These are phyloP conservation scores for Spinacia oleracea DNA, from an alignment of 179 eudicot species.

Conservation along the genomic window DNA sequence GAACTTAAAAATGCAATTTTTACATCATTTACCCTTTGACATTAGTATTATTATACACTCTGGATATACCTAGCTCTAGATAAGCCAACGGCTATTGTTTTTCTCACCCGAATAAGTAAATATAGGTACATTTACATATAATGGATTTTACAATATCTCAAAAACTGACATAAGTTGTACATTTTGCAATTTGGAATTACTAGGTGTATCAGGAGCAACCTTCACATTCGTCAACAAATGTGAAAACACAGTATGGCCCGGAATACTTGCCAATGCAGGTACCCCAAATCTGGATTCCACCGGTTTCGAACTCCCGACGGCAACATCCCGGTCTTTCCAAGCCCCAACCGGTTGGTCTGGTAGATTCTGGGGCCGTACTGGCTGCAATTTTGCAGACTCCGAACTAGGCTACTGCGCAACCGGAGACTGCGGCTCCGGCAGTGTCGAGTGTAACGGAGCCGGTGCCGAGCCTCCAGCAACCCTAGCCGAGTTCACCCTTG, in stretches of 20 bases:
- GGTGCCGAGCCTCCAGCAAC: conserved; percentile 62
- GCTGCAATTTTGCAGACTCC: conserved; percentile 42
- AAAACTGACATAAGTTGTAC: not conserved
- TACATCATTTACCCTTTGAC: not conserved
- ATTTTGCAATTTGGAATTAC: not conserved
- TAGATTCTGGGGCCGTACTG: conserved; percentile 73
- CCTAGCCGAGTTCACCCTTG: conserved; percentile 57
- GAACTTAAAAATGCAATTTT: conserved; percentile 7
- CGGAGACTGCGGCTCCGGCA: conserved; percentile 61
- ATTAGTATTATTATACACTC: not conserved
- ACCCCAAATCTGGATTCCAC: conserved; percentile 41
- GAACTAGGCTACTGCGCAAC: conserved; percentile 44
- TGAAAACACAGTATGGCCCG: conserved; percentile 53
- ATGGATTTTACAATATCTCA: not conserved
- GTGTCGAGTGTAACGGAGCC: conserved; percentile 44
- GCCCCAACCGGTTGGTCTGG: conserved; percentile 61
- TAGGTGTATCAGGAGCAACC: conserved; percentile 36
- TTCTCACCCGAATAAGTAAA: too few species aligned
- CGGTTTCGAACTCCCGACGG: conserved; percentile 51
- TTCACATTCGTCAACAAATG: conserved; percentile 56
- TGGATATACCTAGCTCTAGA: too few species aligned
- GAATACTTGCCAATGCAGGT: conserved; percentile 50
- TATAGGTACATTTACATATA: too few species aligned
- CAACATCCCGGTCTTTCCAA: conserved; percentile 38
- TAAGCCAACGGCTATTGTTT: too few species aligned